A percentile compares a stretch with the other conserved stretches of the same genome.
These are phyloP conservation scores for Terana coerulea DNA, from an alignment of 768 basidiomycete species.

Conservation along the genomic window DNA sequence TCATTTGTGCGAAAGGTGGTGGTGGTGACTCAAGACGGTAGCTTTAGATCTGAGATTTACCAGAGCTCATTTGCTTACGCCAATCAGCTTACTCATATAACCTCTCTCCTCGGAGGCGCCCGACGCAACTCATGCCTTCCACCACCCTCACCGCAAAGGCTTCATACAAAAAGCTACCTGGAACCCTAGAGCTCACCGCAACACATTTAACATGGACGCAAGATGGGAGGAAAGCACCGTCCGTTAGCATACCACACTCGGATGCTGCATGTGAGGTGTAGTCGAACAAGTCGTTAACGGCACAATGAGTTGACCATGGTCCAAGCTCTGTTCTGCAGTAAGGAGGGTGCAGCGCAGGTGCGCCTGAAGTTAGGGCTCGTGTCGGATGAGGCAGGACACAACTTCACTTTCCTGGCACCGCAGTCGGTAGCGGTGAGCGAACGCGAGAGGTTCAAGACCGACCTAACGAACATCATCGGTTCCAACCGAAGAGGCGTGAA, in stretches of 20 bases:
- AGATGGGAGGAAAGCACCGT: constrained; percentile 60
- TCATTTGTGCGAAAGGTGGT: constrained; percentile 14
- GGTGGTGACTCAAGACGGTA: neutral
- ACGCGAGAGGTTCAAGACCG: constrained; percentile 79
- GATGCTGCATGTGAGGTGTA: constrained; percentile 57
- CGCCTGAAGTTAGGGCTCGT: constrained; percentile 70
- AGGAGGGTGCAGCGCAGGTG: constrained; percentile 77
- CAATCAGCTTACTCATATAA: constrained; percentile 24
- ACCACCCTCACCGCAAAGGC: constrained; percentile 70
- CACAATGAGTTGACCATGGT: constrained; percentile 5
- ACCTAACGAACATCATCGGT: constrained; percentile 73
- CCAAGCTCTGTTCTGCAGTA: constrained; percentile 80
- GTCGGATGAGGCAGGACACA: constrained; percentile 70
- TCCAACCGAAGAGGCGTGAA: constrained; percentile 49
- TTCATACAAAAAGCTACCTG: constrained; percentile 80
- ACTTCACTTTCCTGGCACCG: constrained; percentile 76
- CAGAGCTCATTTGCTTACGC: neutral
- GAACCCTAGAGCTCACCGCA: constrained; percentile 71
- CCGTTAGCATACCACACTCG: constrained; percentile 57
- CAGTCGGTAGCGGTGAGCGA: constrained; percentile 61
- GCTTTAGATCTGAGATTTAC: neutral
- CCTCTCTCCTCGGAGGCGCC: constrained; percentile 6
- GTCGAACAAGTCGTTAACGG: constrained; percentile 8
- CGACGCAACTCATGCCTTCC: constrained; percentile 44
- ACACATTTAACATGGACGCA: constrained; percentile 77